Conservation (phyloP, 2,329 filamentous ascomycete species). For the Penicillium sp. region DNA sequence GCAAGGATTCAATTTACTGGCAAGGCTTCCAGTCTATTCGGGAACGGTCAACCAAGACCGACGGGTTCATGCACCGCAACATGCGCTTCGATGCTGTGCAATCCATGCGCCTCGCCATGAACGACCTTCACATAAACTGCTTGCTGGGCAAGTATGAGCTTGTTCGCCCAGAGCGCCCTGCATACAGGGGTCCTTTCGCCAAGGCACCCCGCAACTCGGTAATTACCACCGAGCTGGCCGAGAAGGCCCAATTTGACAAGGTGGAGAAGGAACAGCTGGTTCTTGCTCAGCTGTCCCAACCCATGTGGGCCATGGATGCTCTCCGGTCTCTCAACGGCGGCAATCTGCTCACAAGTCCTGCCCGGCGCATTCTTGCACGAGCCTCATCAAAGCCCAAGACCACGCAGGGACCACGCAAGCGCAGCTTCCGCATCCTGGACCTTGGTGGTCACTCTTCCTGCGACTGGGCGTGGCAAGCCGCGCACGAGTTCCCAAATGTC, state of each 20-base stretch:
- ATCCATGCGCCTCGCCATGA: constrained; percentile 72
- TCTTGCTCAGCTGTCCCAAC: constrained; percentile 64
- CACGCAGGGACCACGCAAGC: constrained; percentile 25
- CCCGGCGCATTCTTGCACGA: constrained; percentile 36
- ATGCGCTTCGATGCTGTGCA: constrained; percentile 87
- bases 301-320: constrained; percentile 64
- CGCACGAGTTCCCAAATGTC: constrained; percentile 77
- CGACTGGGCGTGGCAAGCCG: constrained; percentile 95
- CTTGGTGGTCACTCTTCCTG: constrained; percentile 80
- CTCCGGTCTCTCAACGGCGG: constrained; percentile 61
- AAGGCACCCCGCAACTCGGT: constrained; percentile 71
- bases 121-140: constrained; percentile 72
- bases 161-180: constrained; percentile 66
- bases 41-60: constrained; percentile 63
- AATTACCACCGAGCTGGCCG: constrained; percentile 60
- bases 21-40: constrained; percentile 78
- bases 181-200: constrained; percentile 68
- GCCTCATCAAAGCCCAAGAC: constrained; percentile 22
- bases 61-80: constrained; percentile 82
- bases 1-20: constrained; percentile 79
- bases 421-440: constrained; percentile 72
- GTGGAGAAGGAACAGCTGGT: constrained; percentile 78
- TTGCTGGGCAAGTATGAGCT: constrained; percentile 84
- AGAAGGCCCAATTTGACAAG: constrained; percentile 41
- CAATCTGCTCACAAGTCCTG: constrained; percentile 57